Percentiles rank a stretch among this genome's conserved stretches.
Conservation (phyloP, 2,329 filamentous ascomycete genomes). For the Emmonsia crescens region DNA sequence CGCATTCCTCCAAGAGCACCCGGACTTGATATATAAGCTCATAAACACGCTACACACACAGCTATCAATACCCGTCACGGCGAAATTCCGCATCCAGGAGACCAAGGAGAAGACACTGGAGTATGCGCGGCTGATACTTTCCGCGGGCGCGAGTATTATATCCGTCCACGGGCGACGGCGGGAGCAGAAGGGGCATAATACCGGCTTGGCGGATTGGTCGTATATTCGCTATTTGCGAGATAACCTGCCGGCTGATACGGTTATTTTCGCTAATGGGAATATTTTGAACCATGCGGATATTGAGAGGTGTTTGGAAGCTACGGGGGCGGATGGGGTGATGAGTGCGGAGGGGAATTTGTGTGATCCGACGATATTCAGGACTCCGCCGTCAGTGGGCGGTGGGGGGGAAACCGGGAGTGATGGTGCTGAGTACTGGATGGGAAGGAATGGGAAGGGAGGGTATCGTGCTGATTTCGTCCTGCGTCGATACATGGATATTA, state of each 20-base stretch:
- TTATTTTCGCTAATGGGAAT: constrained; percentile 95
- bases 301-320: constrained; percentile 63
- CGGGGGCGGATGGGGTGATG: constrained; percentile 89
- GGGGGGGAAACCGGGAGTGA: constrained; percentile 35
- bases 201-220: constrained; percentile 86
- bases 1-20: constrained; percentile 89
- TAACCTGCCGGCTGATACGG: constrained; percentile 71
- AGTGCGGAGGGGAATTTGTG: constrained; percentile 90
- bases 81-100: constrained; percentile 86
- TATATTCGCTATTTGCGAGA: constrained; percentile 73
- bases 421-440: constrained; percentile 64
- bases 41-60: constrained; percentile 73
- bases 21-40: constrained; percentile 67
- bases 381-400: constrained; percentile 50
- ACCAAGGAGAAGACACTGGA: constrained; percentile 74
- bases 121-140: constrained; percentile 79
- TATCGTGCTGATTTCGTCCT: constrained; percentile 83
- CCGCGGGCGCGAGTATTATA: constrained; percentile 81
- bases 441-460: constrained; percentile 65
- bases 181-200: constrained; percentile 94
- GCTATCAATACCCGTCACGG: constrained; percentile 75
- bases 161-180: constrained; percentile 81
- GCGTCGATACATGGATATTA: constrained; percentile 79
- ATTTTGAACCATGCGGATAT: constrained; percentile 73
- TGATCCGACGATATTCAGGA: constrained; percentile 76